These are phyloP conservation scores for Lepiota brunneoincarnata DNA, from an alignment of 768 basidiomycete species.

Conservation along the genomic window DNA sequence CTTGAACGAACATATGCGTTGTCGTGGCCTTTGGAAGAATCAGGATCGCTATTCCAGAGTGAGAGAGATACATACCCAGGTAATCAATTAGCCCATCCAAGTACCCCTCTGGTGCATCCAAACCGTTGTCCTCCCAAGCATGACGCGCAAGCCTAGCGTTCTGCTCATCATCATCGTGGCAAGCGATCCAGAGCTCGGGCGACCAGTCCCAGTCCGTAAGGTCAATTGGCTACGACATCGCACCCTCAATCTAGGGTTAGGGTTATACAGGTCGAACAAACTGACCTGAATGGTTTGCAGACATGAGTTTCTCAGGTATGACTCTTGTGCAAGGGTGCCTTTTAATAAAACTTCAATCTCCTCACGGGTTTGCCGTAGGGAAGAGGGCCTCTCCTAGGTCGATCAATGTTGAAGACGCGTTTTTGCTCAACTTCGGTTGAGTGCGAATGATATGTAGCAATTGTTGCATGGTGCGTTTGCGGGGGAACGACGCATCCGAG, in stretches of 20 bases:
- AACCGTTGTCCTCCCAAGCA: conserved; percentile 94
- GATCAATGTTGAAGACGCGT: conserved; percentile 76
- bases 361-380: conserved; percentile 50
- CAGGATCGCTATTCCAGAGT: background rate
- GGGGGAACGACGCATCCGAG: conserved; percentile 68
- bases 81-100: conserved; percentile 57
- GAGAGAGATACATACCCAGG: conserved; percentile 52
- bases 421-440: conserved; percentile 81
- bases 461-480: conserved; percentile 61
- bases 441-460: conserved; percentile 71
- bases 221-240: conserved; percentile 72
- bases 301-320: conserved; percentile 83
- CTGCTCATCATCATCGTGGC: conserved; percentile 84
- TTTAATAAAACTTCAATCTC: conserved; percentile 68
- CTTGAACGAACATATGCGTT: conserved; percentile 78
- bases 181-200: conserved; percentile 82
- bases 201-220: conserved; percentile 94
- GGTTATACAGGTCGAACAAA: background rate
- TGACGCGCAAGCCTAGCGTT: conserved; percentile 78
- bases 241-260: conserved; percentile 4
- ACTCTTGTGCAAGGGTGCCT: conserved; percentile 83
- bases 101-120: conserved; percentile 77
- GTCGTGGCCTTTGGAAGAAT: conserved; percentile 57
- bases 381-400: conserved; percentile 81
- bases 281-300: conserved; percentile 86